Evolutionary conservation across 202 grass and related monocot species (phyloP).

Genomic region (Carex arenaria): DNA sequence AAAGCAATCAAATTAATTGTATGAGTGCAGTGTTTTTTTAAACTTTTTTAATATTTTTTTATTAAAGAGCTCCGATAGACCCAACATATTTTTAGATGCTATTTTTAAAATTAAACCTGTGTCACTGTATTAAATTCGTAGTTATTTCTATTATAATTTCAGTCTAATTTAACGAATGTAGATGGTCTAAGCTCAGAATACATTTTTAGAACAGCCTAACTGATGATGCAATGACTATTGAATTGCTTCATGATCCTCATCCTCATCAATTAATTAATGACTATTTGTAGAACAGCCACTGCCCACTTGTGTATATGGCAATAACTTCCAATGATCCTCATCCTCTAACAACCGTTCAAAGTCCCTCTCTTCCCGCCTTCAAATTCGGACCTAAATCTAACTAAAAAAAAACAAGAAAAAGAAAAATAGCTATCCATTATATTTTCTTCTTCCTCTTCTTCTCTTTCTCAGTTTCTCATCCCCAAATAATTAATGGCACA

Average conservation of each 20-base stretch:
- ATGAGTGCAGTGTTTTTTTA: too few species aligned
- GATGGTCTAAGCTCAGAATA: too few species aligned
- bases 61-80: too few species aligned
- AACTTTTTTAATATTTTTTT: too few species aligned
- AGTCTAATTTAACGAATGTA: too few species aligned
- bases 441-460: neutral
- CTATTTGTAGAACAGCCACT: neutral
- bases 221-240: neutral
- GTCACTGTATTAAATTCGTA: too few species aligned
- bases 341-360: constrained; percentile 31
- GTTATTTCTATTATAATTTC: too few species aligned
- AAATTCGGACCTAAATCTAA: constrained; percentile 18
- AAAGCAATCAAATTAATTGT: too few species aligned
- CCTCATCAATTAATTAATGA: neutral
- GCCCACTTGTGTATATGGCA: constrained; percentile 2
- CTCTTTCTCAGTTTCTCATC: constrained; percentile 2
- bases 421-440: neutral
- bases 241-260: neutral
- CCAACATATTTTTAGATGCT: too few species aligned
- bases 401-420: neutral
- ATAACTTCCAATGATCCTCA: constrained; percentile 4
- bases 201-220: neutral
- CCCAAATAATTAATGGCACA: constrained; percentile 18
- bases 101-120: too few species aligned
- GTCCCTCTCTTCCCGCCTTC: constrained; percentile 34